Evolutionary conservation across 2,329 filamentous ascomycete species (phyloP).

Genomic region (Fusarium irregulare): DNA sequence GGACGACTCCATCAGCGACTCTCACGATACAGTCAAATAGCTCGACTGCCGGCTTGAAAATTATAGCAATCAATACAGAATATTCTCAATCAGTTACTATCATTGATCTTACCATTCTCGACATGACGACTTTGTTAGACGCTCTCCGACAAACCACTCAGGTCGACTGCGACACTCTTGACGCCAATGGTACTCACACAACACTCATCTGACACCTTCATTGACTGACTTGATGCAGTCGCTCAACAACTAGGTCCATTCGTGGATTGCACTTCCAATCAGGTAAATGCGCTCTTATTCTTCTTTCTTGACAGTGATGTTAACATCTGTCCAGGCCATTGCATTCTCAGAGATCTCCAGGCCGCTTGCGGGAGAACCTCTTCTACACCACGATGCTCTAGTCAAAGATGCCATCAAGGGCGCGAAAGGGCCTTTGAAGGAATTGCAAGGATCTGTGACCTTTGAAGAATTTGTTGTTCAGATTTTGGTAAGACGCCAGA

Average conservation of each 20-base stretch:
- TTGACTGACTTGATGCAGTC: slow-evolving; percentile 42
- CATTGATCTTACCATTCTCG: no score
- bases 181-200: slow-evolving; percentile 45
- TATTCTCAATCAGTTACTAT: no score
- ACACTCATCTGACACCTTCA: not conserved
- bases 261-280: slow-evolving; percentile 53
- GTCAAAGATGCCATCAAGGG: slow-evolving; percentile 46
- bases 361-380: slow-evolving; percentile 27
- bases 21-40: slow-evolving; percentile 7
- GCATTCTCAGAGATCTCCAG: slow-evolving; percentile 49
- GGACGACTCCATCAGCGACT: not conserved
- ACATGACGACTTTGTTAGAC: slow-evolving; percentile 46
- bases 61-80: slow-evolving; percentile 10
- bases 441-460: slow-evolving; percentile 37
- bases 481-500: slow-evolving; percentile 53
- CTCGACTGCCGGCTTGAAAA: not conserved
- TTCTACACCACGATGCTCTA: slow-evolving; percentile 46
- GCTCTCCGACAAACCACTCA: slow-evolving; percentile 45
- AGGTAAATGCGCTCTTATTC: slow-evolving; percentile 29
- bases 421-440: slow-evolving; percentile 33
- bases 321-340: slow-evolving; percentile 47
- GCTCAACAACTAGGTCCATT: slow-evolving; percentile 50
- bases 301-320: not conserved
- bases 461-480: slow-evolving; percentile 65
- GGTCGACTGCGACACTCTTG: slow-evolving; percentile 54